Evolutionary conservation across 192 early-diverging fungal species (phyloP), one percentile per base, ranked within the genome.

Genomic region (Nowakowskiella sp.): DNA sequence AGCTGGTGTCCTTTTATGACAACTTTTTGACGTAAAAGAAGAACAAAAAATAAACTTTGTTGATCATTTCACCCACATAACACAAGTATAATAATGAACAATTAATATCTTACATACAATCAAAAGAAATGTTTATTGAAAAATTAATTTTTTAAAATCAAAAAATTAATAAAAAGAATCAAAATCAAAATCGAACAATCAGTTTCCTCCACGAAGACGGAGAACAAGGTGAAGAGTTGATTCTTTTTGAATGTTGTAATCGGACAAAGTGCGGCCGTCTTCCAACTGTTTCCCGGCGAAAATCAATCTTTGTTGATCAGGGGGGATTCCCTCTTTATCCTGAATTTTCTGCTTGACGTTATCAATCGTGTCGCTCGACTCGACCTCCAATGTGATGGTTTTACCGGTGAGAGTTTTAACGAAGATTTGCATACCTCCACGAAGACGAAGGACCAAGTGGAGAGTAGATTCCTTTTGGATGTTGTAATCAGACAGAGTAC

Each of bases 381-480:
- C 85, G 21, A 87, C 85, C 64, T 89, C 87, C n/a, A 90, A 58
- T 45, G 85, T 87, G 58, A 90, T 86, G 55, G 85, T 87, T 74
- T 89, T 90, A 59, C 88, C 88, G 23, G 88, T 90, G 4, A 90
- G 71, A 19, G 88, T 87, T 80, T 91, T 86, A 46, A 86, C 84
- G 4, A 85, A 83, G 44, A 84, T 83, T 45, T 81, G 78, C 74
- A 78, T 82, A 68, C 74, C 73, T 53, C 67, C 78, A 53, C 84
- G 74, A 33, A 85, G 76, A 62, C 81, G 78, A 6, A 86, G 66
- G 13, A 85, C 81, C 22, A 85, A 56, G 67, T 83, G 78, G 32
- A 85, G 72, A 32, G 82, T 83, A 29, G 78, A 78, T 57, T 84
- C 80, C 68, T 82, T 82, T 57, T 80, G 82, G 57, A 87, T 85